phyloP scores from a whole-genome alignment of 2,329 filamentous ascomycete genomes.

The Aspergillus uvarum region DNA sequence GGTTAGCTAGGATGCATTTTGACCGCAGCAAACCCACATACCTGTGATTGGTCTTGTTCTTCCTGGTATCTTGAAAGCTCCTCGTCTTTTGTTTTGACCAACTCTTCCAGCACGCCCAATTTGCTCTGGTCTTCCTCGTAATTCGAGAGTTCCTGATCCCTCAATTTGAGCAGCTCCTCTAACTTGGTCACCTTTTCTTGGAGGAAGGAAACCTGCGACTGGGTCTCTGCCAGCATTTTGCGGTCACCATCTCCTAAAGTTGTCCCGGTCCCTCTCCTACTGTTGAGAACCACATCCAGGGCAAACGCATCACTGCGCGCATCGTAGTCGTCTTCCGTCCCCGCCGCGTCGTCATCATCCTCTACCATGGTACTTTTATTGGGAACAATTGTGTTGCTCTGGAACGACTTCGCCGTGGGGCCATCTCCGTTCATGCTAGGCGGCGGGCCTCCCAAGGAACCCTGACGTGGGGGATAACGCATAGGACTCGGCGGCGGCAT shows the following conservation, averaged over 20 bases:
- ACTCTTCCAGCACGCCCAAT: slow-evolving; percentile 67
- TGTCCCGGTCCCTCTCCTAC: slow-evolving; percentile 50
- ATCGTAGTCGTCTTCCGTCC: slow-evolving; percentile 56
- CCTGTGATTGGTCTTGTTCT: slow-evolving; percentile 54
- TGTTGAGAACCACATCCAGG: slow-evolving; percentile 51
- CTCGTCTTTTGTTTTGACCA: slow-evolving; percentile 68
- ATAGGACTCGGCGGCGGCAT: slow-evolving; percentile 36
- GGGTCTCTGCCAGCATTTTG: slow-evolving; percentile 74
- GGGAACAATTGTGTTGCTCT: slow-evolving; percentile 93
- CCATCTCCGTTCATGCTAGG: slow-evolving; percentile 63
- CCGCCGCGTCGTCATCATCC: slow-evolving; percentile 74
- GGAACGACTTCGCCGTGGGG: slow-evolving; percentile 83
- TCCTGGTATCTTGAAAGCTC: slow-evolving; percentile 63
- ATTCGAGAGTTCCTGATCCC: slow-evolving; percentile 67
- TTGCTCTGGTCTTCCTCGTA: slow-evolving; percentile 57
- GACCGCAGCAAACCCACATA: slow-evolving; percentile 23
- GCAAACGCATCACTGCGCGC: slow-evolving; percentile 65
- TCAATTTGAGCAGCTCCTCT: slow-evolving; percentile 67
- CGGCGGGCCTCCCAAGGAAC: slow-evolving; percentile 43
- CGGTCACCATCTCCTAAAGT: slow-evolving; percentile 61
- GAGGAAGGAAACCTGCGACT: slow-evolving; percentile 72
- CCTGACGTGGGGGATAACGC: slow-evolving; percentile 41
- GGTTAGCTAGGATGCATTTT: slow-evolving; percentile 8
- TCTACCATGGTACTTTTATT: slow-evolving; percentile 98
- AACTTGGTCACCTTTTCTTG: slow-evolving; percentile 71